Evolutionary conservation across 768 basidiomycete genomes (phyloP).

Genomic region (Suillus paluster): DNA sequence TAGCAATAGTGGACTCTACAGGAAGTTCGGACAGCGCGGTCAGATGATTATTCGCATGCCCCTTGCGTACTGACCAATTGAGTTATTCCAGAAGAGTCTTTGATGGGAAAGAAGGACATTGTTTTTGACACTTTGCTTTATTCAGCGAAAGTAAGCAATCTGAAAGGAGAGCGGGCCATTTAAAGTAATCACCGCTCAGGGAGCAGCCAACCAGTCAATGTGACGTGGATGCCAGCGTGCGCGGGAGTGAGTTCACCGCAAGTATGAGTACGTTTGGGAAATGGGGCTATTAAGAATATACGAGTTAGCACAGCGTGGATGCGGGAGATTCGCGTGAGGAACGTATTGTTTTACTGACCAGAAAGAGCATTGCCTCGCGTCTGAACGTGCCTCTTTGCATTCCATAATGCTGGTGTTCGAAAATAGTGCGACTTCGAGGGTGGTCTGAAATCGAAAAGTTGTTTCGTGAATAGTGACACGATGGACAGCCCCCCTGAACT

Average conservation of each 20-base stretch:
- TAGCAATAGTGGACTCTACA: constrained; percentile 76
- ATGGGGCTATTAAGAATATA: constrained; percentile 49
- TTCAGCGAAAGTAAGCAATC: constrained; percentile 39
- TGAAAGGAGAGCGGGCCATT: constrained; percentile 35
- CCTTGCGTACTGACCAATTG: constrained; percentile 74
- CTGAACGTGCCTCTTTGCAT: constrained; percentile 9
- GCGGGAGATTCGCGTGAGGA: constrained; percentile 11
- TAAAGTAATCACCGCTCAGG: constrained; percentile 69
- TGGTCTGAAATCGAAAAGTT: neutral
- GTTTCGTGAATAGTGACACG: constrained; percentile 1
- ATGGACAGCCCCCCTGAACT: neutral
- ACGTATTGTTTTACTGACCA: constrained; percentile 12
- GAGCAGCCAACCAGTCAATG: constrained; percentile 83
- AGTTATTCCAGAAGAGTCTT: constrained; percentile 74
- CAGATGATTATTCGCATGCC: constrained; percentile 33
- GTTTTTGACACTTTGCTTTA: constrained; percentile 67
- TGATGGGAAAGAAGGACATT: constrained; percentile 86
- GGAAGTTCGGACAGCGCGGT: constrained; percentile 63
- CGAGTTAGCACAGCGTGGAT: neutral
- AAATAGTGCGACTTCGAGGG: constrained; percentile 16
- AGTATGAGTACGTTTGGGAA: constrained; percentile 61
- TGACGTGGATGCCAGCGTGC: constrained; percentile 61
- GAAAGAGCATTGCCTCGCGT: constrained; percentile 13
- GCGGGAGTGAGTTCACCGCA: constrained; percentile 60
- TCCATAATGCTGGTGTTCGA: constrained; percentile 14